Percentiles rank a stretch among this genome's conserved stretches.
Evolutionary conservation across 176 grass and related monocot genomes (phyloP).

Genomic region (Otatea glauca): DNA sequence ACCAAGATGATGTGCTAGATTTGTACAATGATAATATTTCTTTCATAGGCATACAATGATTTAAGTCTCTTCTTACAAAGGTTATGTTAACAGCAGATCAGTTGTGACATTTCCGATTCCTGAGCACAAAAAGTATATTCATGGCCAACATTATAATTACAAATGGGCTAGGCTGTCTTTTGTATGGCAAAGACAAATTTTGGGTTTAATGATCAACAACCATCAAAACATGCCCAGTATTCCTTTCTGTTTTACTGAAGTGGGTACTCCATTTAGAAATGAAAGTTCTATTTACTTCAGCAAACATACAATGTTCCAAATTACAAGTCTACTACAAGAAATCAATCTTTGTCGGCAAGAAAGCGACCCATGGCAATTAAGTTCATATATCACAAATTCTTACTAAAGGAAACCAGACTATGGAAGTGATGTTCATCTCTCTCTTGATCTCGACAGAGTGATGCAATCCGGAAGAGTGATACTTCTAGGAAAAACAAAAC

Average conservation of each 20-base stretch:
- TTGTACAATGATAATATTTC: conserved; percentile 16
- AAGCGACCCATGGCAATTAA: conserved; percentile 2
- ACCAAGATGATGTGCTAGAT: conserved; percentile 13
- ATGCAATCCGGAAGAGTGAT: too few species aligned
- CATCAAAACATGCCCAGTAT: not conserved
- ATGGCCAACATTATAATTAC: not conserved
- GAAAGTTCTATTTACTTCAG: conserved; percentile 1
- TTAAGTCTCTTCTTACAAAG: conserved; percentile 29
- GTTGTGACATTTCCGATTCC: not conserved
- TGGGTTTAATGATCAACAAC: not conserved
- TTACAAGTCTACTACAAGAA: conserved; percentile 18
- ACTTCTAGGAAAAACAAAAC: too few species aligned
- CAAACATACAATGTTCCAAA: conserved; percentile 12
- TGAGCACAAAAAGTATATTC: conserved; percentile 21
- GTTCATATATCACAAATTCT: not conserved
- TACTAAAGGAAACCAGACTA: conserved; percentile 28
- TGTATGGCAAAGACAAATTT: conserved; percentile 16
- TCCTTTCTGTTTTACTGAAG: conserved; percentile 34
- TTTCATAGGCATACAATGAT: conserved; percentile 7
- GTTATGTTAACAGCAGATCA: conserved; percentile 17
- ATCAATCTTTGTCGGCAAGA: not conserved
- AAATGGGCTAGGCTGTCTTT: not conserved
- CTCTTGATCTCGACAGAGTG: too few species aligned
- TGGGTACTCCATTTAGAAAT: not conserved
- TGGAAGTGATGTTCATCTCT: too few species aligned